Conservation (phyloP, 2,329 filamentous ascomycete genomes). For the Apiospora phragmitis region DNA sequence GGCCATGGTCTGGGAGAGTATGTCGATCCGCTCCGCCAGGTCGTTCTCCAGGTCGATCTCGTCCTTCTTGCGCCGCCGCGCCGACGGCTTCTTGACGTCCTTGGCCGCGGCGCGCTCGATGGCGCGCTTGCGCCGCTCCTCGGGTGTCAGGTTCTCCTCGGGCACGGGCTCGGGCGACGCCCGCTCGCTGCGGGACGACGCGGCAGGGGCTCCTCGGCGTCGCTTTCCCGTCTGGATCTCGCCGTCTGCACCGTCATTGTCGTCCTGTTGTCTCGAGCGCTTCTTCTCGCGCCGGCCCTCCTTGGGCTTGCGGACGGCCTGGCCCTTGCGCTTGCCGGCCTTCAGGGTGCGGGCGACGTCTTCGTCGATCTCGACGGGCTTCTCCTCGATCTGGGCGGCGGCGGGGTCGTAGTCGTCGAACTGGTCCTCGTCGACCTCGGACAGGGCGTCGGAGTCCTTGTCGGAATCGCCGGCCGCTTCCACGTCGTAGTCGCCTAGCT, state of each 20-base stretch:
- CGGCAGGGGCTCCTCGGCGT: constrained; percentile 38
- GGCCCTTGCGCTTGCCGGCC: constrained; percentile 66
- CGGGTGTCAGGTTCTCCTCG: constrained; percentile 78
- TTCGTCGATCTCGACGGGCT: constrained; percentile 67
- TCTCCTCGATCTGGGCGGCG: constrained; percentile 62
- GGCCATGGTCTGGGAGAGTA: constrained; percentile 88
- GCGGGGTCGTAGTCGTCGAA: constrained; percentile 70
- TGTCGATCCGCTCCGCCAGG: constrained; percentile 86
- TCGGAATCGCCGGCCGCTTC: constrained; percentile 49
- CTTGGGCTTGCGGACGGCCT: constrained; percentile 70
- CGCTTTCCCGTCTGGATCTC: constrained; percentile 48
- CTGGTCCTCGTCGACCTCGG: constrained; percentile 69
- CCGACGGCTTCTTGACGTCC: constrained; percentile 78
- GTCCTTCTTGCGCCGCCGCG: constrained; percentile 77
- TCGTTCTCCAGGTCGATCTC: constrained; percentile 90
- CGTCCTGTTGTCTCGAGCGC: constrained; percentile 52
- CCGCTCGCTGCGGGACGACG: constrained; percentile 39
- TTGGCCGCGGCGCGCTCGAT: constrained; percentile 87
- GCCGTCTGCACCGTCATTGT: constrained; percentile 48
- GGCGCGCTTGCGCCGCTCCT: constrained; percentile 79
- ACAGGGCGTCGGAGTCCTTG: constrained; percentile 60
- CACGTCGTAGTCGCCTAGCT: constrained; percentile 40
- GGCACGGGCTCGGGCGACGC: constrained; percentile 63
- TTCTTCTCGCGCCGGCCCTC: constrained; percentile 70
- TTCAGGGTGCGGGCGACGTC: constrained; percentile 64